Conservation (phyloP, 1,284 basidiomycete genomes). For the Golubevia pallescens region DNA sequence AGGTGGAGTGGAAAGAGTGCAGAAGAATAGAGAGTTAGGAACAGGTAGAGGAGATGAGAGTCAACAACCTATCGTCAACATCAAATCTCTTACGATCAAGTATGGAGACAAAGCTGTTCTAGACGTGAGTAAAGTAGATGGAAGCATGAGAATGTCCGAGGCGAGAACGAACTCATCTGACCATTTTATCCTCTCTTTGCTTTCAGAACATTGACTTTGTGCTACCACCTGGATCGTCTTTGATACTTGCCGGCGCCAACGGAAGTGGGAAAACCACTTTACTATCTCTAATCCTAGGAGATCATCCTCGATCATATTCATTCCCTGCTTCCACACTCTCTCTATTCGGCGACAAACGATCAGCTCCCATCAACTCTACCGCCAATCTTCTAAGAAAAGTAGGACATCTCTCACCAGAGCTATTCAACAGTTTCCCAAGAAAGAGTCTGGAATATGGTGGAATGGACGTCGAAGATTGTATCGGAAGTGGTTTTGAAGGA, state of each 20-base stretch:
- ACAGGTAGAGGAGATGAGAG: conserved; percentile 17
- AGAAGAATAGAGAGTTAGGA: conserved; percentile 5
- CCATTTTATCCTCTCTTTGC: conserved; percentile 1
- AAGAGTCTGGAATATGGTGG: conserved; percentile 66
- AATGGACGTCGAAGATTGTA: conserved; percentile 38
- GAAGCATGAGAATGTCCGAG: not conserved
- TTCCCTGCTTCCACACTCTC: conserved; percentile 58
- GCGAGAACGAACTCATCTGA: too few relatives aligned
- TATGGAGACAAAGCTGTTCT: conserved; percentile 74
- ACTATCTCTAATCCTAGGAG: conserved; percentile 86
- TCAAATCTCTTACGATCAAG: conserved; percentile 75
- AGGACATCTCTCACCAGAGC: conserved; percentile 85
- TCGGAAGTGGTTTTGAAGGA: conserved; percentile 51
- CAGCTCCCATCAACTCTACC: conserved; percentile 67
- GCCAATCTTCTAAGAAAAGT: conserved; percentile 66
- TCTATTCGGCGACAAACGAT: not conserved
- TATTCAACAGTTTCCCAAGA: conserved; percentile 87
- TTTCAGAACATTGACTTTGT: conserved; percentile 19
- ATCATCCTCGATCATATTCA: conserved; percentile 88
- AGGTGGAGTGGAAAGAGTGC: conserved; percentile 19
- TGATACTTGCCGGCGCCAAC: conserved; percentile 65
- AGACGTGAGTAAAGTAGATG: conserved; percentile 24
- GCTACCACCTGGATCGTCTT: conserved; percentile 26
- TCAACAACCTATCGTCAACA: conserved; percentile 69
- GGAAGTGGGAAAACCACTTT: conserved; percentile 91